Percentiles rank a stretch among this genome's conserved stretches.
Conservation (phyloP, 2,329 filamentous ascomycete species). For the Botrytis pseudocinerea region DNA sequence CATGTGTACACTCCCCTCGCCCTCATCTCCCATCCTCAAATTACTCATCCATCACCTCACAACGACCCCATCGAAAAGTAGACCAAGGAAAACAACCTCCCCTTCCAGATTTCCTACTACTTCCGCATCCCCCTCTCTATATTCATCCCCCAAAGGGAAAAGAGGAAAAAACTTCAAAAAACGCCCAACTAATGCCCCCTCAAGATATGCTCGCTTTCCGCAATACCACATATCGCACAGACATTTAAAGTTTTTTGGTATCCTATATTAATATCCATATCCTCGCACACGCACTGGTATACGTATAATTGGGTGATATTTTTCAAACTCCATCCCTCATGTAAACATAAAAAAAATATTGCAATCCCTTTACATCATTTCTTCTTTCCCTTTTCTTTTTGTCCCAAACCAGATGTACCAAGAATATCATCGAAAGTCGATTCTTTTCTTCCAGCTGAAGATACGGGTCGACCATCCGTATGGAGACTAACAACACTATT, state of each 20-base stretch:
- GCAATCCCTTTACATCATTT: slow-evolving; percentile 14
- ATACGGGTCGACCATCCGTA: background rate
- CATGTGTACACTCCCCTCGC: background rate
- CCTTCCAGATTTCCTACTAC: background rate
- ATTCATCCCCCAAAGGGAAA: background rate
- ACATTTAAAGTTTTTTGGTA: slow-evolving; percentile 5
- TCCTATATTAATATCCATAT: slow-evolving; percentile 1
- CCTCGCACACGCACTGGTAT: background rate
- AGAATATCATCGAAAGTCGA: slow-evolving; percentile 53
- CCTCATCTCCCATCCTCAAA: background rate
- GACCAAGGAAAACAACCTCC: background rate
- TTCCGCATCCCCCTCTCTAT: background rate
- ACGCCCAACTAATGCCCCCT: slow-evolving; percentile 3
- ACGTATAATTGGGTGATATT: background rate
- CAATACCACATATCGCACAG: background rate
- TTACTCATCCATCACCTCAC: background rate
- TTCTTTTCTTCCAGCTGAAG: slow-evolving; percentile 22
- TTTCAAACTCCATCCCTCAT: slow-evolving; percentile 11
- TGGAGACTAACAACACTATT: background rate
- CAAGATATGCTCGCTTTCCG: slow-evolving; percentile 2
- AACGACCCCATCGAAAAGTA: background rate
- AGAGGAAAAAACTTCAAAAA: background rate
- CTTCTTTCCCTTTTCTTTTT: slow-evolving; percentile 37
- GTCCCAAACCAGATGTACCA: slow-evolving; percentile 45
- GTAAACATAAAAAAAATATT: background rate